phyloP scores from a whole-genome alignment of 345 rosid species.

The sweet orange (Citrus sinensis) region DNA sequence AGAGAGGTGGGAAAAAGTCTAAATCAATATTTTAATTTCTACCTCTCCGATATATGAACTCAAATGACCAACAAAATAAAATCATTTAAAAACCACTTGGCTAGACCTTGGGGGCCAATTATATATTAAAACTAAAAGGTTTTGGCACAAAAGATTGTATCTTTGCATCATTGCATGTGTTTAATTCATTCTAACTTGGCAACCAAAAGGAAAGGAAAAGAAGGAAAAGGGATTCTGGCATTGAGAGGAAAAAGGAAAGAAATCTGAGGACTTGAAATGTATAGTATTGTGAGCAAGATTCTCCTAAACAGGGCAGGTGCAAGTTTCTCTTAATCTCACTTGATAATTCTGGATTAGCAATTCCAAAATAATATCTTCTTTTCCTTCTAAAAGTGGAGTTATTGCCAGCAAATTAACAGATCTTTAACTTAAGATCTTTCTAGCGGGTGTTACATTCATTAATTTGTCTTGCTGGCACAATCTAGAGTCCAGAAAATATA shows the following conservation, averaged over 20 bases:
- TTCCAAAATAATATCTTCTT: background rate
- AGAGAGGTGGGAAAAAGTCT: accelerated
- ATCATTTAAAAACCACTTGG: too few relatives aligned
- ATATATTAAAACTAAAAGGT: too few relatives aligned
- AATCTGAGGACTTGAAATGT: background rate
- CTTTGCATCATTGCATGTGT: background rate
- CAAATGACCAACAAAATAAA: too few relatives aligned
- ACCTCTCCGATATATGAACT: too few relatives aligned
- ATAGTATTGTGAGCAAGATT: background rate
- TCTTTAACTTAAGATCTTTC: background rate
- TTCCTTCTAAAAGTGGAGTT: background rate
- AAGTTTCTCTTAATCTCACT: background rate
- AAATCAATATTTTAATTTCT: too few relatives aligned
- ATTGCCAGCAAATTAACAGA: background rate
- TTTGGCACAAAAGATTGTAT: background rate
- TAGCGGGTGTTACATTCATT: background rate
- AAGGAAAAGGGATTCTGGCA: background rate
- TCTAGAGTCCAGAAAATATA: background rate
- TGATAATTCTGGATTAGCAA: background rate
- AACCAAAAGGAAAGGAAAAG: background rate
- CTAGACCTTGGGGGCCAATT: too few relatives aligned
- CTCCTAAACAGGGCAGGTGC: background rate
- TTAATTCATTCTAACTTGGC: background rate
- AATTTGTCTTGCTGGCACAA: background rate
- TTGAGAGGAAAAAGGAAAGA: background rate